Base-by-base conservation (phyloP, 2,329 filamentous ascomycete genomes). In the Pseudohalonectria lignicola region DNA sequence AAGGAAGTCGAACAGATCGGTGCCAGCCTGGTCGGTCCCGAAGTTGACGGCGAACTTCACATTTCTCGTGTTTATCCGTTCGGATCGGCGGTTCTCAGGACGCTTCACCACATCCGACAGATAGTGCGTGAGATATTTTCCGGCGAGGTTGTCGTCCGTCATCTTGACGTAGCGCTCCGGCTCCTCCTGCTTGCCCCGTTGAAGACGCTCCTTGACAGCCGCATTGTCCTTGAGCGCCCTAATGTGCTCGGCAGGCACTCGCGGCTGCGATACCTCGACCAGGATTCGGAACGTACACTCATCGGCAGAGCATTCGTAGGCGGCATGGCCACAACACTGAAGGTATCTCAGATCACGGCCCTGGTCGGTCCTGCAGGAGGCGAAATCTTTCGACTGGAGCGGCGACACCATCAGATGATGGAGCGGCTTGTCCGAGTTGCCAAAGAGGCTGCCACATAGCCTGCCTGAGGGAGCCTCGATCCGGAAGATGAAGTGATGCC, bases 21-120 rank as follows among this genome's bases (percentile, higher is more conserved):
- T 64, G 36, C 69, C 69, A 4, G 66, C 63, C 4, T 60, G 58
- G 1, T 45, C 47, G 41, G 45, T 42, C 0, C 71, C 68, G 40
- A 76, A 75, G 6, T 72, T 58, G 2, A 74, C 65, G 19, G 57
- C 55, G 39, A 76, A 76, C 12, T 67, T 63, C 49, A 75, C 76
- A 46, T 77, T 77, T 2, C 71, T 57, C 38, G 68, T 69, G 2
- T 71, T 70, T 26, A 77, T 74, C 36, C 19, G 21, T 57, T 67
- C 32, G 41, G 40, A 11, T 39, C 42, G 9, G 26, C 34, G 36
- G 8, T 32, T 31, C n/a, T 32, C n/a, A 3, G 30, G 30, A 8
- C 20, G 20, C 23, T 15, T 38, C 4, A 38, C n/a, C 11, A 29
- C 31, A 17, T 38, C 36, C 6, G 36, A 25, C 11, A 38, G 28